phyloP scores from a whole-genome alignment of 768 basidiomycete genomes.

The Lactifluus pinguis region DNA sequence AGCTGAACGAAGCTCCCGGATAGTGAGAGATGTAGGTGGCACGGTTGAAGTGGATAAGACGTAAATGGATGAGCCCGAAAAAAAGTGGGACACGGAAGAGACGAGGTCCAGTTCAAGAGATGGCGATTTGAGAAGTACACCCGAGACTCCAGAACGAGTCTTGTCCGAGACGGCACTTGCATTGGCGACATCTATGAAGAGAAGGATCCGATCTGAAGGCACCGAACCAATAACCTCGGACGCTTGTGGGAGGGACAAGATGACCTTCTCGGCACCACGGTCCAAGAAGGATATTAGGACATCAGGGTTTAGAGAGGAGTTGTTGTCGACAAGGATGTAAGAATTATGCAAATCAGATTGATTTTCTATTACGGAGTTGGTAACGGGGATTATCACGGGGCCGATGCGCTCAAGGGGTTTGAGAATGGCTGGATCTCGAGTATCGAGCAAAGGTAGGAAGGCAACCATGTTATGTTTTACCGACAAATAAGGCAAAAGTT shows the following conservation, averaged over 20 bases:
- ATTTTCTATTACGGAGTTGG: conserved; percentile 20
- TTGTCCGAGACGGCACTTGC: conserved; percentile 69
- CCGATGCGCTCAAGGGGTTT: conserved; percentile 63
- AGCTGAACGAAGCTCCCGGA: conserved; percentile 50
- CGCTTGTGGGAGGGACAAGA: conserved; percentile 58
- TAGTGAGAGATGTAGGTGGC: conserved; percentile 48
- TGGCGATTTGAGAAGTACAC: conserved; percentile 70
- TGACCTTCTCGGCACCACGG: conserved; percentile 69
- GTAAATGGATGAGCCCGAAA: conserved; percentile 50
- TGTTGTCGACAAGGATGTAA: conserved; percentile 50
- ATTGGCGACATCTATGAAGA: conserved; percentile 67
- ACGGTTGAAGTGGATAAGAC: conserved; percentile 43
- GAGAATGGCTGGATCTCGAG: conserved; percentile 40
- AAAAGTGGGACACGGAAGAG: conserved; percentile 68
- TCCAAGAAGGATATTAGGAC: conserved; percentile 61
- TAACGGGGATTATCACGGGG: conserved; percentile 52
- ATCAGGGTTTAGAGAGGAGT: conserved; percentile 39
- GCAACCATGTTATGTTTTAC: conserved; percentile 24
- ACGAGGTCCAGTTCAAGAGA: conserved; percentile 69
- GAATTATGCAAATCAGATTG: conserved; percentile 27
- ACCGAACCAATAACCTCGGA: conserved; percentile 59
- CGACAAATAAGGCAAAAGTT: too few species aligned
- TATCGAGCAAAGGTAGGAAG: conserved; percentile 35
- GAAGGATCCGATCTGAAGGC: conserved; percentile 61
- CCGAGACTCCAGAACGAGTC: conserved; percentile 63